Evolutionary conservation across 164 flowering plant species (phyloP).

Genomic region (Liriodendron chinense): DNA sequence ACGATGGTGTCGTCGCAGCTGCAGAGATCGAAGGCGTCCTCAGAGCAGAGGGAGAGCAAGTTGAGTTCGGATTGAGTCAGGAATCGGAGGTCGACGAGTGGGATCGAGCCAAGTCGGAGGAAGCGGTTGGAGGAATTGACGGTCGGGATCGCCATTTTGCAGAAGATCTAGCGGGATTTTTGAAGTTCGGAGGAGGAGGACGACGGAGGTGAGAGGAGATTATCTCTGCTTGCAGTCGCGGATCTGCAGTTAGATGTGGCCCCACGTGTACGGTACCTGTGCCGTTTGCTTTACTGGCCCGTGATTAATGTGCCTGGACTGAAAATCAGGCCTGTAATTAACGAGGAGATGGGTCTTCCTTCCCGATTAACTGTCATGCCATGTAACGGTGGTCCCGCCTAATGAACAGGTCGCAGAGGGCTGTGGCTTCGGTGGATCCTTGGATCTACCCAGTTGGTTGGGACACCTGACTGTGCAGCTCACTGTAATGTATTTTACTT

Average conservation of each 20-base stretch:
- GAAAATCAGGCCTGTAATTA: too few relatives aligned
- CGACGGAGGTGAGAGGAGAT: not conserved
- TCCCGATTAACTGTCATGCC: too few relatives aligned
- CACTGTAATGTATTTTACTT: too few relatives aligned
- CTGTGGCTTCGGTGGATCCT: too few relatives aligned
- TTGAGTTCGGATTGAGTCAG: slow-evolving; percentile 77
- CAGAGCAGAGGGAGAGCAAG: slow-evolving; percentile 53
- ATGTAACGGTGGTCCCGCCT: too few relatives aligned
- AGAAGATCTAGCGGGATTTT: not conserved
- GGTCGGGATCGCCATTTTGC: slow-evolving; percentile 43
- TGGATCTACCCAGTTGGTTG: too few relatives aligned
- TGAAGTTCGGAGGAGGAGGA: not conserved
- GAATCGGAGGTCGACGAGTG: slow-evolving; percentile 65
- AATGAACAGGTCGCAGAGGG: too few relatives aligned
- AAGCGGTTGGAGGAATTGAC: slow-evolving; percentile 21
- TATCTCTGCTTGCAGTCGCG: not conserved
- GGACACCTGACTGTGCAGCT: too few relatives aligned
- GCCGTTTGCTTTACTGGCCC: not conserved
- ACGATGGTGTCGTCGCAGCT: slow-evolving; percentile 45
- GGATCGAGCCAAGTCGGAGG: slow-evolving; percentile 42
- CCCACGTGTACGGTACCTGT: not conserved
- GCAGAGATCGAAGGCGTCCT: slow-evolving; percentile 29
- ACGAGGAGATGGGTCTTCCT: too few relatives aligned
- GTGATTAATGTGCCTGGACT: not conserved
- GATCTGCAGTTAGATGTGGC: not conserved